Evolutionary conservation across 352 stramenopile genomes (phyloP).

Genomic region (Globisporangium canariense): DNA sequence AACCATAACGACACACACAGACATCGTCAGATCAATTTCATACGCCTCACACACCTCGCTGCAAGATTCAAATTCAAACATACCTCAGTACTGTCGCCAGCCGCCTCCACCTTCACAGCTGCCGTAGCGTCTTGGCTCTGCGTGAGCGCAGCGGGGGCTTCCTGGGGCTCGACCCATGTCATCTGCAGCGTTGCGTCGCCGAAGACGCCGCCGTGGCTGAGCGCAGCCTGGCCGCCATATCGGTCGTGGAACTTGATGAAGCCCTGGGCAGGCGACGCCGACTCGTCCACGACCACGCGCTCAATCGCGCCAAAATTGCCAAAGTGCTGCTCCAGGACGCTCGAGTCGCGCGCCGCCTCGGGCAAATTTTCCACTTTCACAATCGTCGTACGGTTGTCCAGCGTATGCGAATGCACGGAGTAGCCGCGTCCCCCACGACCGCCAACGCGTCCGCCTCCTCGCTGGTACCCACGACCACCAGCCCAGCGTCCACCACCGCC

Average conservation of each 20-base stretch:
- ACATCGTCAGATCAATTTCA: neutral
- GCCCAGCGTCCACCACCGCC: slow-evolving; percentile 30
- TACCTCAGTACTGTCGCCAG: slow-evolving; percentile 17
- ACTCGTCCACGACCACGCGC: slow-evolving; percentile 70
- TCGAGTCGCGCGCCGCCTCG: slow-evolving; percentile 67
- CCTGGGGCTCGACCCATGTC: slow-evolving; percentile 56
- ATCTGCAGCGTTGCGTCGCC: slow-evolving; percentile 58
- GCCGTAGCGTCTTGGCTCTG: slow-evolving; percentile 13
- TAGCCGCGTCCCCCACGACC: slow-evolving; percentile 41
- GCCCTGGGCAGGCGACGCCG: slow-evolving; percentile 30
- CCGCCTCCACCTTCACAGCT: neutral
- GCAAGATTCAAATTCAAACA: slow-evolving; percentile 1
- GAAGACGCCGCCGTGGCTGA: slow-evolving; percentile 58
- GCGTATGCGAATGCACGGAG: slow-evolving; percentile 46
- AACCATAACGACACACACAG: neutral
- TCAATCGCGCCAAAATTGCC: slow-evolving; percentile 82
- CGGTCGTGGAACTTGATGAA: slow-evolving; percentile 87
- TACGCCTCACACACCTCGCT: neutral
- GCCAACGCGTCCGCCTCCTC: slow-evolving; percentile 37
- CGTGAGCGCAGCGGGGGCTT: slow-evolving; percentile 46
- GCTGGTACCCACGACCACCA: slow-evolving; percentile 37
- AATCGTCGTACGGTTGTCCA: slow-evolving; percentile 86
- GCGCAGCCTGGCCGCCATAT: slow-evolving; percentile 64
- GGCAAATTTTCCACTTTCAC: slow-evolving; percentile 75
- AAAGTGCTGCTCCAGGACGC: slow-evolving; percentile 84